Conservation (phyloP, 306 rosid genomes). For the Gleditsia sinensis region DNA sequence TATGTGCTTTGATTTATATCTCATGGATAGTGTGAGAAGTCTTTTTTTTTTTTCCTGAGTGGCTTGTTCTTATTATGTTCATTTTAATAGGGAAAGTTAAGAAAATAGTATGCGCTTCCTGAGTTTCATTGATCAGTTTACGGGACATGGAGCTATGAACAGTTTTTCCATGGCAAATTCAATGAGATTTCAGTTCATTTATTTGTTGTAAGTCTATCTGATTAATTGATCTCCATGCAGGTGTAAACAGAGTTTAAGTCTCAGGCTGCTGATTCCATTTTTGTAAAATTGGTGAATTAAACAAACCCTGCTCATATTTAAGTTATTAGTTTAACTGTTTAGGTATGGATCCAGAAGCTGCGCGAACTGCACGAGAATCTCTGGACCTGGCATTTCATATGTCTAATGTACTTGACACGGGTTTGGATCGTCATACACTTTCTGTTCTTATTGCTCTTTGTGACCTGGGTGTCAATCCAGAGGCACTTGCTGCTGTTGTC, state of each 20-base stretch:
- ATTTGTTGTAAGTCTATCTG: neutral
- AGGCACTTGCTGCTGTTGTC: conserved; percentile 75
- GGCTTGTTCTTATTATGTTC: neutral
- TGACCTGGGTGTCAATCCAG: conserved; percentile 80
- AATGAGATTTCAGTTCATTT: neutral
- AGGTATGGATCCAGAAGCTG: conserved; percentile 68
- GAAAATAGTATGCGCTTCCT: neutral
- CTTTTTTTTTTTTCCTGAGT: neutral
- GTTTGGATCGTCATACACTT: conserved; percentile 78
- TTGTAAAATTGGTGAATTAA: neutral
- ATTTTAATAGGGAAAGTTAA: neutral
- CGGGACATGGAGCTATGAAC: neutral
- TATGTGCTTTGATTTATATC: neutral
- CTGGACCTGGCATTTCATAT: conserved; percentile 76
- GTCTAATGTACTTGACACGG: conserved; percentile 65
- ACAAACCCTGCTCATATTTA: neutral
- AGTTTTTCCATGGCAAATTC: neutral
- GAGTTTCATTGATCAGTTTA: neutral
- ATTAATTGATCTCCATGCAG: neutral
- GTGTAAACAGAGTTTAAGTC: neutral
- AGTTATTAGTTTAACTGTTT: neutral
- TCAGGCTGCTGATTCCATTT: neutral
- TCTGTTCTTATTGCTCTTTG: conserved; percentile 81
- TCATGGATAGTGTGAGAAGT: neutral
- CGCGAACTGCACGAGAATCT: conserved; percentile 69